These are phyloP conservation scores for Zymoseptoria ardabiliae DNA, from an alignment of 2,329 filamentous ascomycete species.

Conservation along the genomic window DNA sequence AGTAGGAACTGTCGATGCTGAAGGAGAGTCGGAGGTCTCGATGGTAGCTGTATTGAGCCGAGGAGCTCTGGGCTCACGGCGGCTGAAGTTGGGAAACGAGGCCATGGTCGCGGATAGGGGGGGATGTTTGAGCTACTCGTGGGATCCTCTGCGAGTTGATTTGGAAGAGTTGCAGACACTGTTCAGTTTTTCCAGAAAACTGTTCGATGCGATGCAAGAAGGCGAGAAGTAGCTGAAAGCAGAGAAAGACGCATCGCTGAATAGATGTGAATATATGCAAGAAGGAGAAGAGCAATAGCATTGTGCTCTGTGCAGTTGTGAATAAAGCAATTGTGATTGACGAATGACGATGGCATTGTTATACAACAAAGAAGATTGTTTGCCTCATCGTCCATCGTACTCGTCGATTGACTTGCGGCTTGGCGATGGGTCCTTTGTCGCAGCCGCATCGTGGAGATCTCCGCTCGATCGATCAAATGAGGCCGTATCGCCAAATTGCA, in stretches of 20 bases:
- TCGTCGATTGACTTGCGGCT: background rate
- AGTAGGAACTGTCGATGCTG: background rate
- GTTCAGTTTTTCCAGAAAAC: background rate
- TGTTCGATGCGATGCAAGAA: background rate
- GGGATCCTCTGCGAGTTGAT: background rate
- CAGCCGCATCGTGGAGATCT: background rate
- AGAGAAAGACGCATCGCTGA: background rate
- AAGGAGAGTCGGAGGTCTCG: background rate
- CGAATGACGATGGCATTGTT: background rate
- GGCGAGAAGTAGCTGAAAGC: background rate
- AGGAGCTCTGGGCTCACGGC: background rate
- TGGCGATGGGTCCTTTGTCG: background rate
- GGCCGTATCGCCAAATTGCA: background rate
- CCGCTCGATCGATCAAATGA: background rate
- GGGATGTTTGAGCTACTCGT: background rate
- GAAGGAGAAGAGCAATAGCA: background rate
- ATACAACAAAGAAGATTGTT: background rate
- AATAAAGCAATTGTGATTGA: background rate
- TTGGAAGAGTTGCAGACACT: background rate
- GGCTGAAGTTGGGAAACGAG: background rate
- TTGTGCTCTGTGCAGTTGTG: background rate
- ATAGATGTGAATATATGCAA: background rate
- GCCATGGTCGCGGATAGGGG: background rate
- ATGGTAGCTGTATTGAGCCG: background rate
- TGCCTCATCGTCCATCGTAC: background rate